phyloP scores from a whole-genome alignment of 345 rosid species.

The Angophora floribunda region DNA sequence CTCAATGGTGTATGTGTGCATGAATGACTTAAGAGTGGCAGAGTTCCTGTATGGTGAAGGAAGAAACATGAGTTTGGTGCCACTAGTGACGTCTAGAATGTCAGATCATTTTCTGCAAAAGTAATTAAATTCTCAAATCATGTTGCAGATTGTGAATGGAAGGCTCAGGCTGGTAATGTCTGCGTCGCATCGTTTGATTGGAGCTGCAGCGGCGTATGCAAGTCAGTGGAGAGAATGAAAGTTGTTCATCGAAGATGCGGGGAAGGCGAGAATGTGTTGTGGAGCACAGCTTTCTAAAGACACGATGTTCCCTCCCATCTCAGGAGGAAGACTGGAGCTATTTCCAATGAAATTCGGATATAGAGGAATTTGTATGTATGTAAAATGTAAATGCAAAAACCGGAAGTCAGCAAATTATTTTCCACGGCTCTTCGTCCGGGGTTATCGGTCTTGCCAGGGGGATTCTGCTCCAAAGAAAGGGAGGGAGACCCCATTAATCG shows the following conservation, averaged over 20 bases:
- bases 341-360: background rate
- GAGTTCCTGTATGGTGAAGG: background rate
- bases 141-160: conserved; percentile 83
- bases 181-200: conserved; percentile 93
- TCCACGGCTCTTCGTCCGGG: background rate
- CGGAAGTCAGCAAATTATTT: background rate
- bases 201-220: conserved; percentile 90
- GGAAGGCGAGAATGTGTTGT: conserved; percentile 69
- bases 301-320: conserved; percentile 11
- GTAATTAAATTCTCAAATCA: background rate
- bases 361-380: background rate
- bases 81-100: background rate
- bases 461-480: background rate
- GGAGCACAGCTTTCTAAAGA: conserved; percentile 56
- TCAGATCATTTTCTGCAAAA: background rate
- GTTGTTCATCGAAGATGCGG: conserved; percentile 89
- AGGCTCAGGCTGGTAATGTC: conserved; percentile 84
- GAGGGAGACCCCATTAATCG: background rate
- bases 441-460: background rate
- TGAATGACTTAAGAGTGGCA: background rate
- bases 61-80: background rate
- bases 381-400: background rate
- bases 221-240: conserved; percentile 73
- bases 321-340: conserved; percentile 12
- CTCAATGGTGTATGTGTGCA: background rate